Evolutionary conservation across 352 stramenopile genomes (phyloP).

Genomic region (Pilasporangium apinafurcum): DNA sequence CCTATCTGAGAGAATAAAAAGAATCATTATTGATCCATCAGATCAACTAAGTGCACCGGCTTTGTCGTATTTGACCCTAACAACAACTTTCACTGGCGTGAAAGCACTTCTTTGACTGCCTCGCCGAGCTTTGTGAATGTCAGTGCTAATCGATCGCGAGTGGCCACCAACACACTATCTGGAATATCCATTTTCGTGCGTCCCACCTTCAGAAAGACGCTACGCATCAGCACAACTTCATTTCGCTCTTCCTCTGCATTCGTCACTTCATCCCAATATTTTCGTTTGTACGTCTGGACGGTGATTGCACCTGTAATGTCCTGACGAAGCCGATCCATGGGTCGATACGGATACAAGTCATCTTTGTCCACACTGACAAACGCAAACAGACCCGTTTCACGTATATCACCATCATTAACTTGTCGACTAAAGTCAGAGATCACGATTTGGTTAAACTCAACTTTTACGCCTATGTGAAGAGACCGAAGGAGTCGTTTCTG

Average conservation of each 20-base stretch:
- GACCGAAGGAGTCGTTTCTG: constrained; percentile 8
- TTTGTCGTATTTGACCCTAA: too few species aligned
- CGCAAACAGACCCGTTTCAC: constrained; percentile 17
- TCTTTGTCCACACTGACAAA: constrained; percentile 24
- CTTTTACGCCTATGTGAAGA: constrained; percentile 7
- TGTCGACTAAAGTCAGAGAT: constrained; percentile 14
- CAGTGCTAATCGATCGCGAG: too few species aligned
- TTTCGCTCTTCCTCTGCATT: constrained; percentile 3
- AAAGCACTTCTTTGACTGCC: too few species aligned
- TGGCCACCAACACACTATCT: too few species aligned
- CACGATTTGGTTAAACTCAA: constrained; percentile 12
- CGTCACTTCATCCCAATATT: not conserved
- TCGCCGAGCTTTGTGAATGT: too few species aligned
- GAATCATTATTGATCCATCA: too few species aligned
- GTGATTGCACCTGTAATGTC: constrained; percentile 16
- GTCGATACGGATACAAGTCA: constrained; percentile 34
- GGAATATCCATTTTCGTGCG: too few species aligned
- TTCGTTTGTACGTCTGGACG: constrained; percentile 2
- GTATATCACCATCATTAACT: too few species aligned
- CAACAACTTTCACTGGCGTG: too few species aligned
- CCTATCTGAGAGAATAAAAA: too few species aligned
- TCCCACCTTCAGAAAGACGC: constrained; percentile 9
- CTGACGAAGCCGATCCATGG: constrained; percentile 16
- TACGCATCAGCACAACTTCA: constrained; percentile 9
- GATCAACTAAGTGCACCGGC: too few species aligned